Conservation (phyloP, 2,329 filamentous ascomycete species). For the Ophiostoma perfectum region DNA sequence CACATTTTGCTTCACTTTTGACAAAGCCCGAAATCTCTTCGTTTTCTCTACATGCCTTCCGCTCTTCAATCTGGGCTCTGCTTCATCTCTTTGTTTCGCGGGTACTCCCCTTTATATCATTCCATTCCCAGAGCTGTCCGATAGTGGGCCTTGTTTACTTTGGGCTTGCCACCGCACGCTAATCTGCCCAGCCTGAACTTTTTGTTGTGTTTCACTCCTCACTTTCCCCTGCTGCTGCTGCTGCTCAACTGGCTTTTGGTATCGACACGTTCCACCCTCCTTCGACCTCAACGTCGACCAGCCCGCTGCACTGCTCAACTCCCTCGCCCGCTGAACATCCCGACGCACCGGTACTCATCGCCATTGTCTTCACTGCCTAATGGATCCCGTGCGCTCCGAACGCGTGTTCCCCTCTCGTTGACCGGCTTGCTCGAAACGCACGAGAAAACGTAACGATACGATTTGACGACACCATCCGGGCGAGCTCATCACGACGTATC, state of each 20-base stretch:
- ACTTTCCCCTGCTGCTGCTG: background rate
- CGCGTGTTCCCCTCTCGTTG: background rate
- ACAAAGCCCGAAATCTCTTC: background rate
- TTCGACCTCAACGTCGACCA: background rate
- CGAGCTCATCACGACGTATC: background rate
- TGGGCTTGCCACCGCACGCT: conserved; percentile 9
- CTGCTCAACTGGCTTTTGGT: background rate
- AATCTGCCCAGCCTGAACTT: background rate
- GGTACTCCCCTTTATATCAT: background rate
- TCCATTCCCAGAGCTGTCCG: background rate
- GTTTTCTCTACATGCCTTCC: conserved; percentile 1
- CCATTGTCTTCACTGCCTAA: conserved; percentile 5
- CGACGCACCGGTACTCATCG: too few species aligned
- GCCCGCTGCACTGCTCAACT: background rate
- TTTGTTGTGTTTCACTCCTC: conserved; percentile 2
- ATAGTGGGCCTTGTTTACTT: conserved; percentile 13
- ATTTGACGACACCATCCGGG: conserved; percentile 7
- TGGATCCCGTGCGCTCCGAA: conserved; percentile 18
- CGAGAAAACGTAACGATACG: background rate
- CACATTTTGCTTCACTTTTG: conserved; percentile 3
- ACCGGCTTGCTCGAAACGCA: background rate
- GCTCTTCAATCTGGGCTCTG: background rate
- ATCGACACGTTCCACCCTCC: background rate
- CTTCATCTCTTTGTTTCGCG: background rate
- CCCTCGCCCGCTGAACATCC: too few species aligned